Percentiles rank a stretch among this genome's conserved stretches.
Conservation (phyloP, 768 basidiomycete genomes). For the Hypsizygus marmoreus region DNA sequence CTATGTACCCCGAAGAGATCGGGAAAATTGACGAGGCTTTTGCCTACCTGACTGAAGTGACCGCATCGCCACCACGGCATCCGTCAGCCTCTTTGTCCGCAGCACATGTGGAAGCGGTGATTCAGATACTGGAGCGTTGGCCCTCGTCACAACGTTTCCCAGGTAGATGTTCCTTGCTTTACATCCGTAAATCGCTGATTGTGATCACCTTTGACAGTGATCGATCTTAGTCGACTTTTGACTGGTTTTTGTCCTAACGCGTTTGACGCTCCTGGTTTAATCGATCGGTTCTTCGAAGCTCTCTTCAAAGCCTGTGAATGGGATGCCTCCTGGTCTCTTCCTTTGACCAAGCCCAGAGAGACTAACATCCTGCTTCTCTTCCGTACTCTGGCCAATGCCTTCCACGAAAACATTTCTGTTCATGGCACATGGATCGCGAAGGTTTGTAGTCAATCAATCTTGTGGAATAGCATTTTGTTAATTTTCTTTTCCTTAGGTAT, state of each 20-base stretch:
- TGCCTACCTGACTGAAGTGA: slow-evolving; percentile 52
- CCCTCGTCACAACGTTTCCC: slow-evolving; percentile 74
- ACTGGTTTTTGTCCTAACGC: slow-evolving; percentile 62
- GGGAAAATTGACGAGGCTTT: slow-evolving; percentile 63
- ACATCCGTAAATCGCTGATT: background rate
- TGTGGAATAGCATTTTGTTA: background rate
- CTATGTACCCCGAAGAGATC: slow-evolving; percentile 69
- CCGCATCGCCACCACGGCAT: slow-evolving; percentile 35
- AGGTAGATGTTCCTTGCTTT: slow-evolving; percentile 35
- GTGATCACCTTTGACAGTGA: slow-evolving; percentile 46
- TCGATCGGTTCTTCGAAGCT: slow-evolving; percentile 56
- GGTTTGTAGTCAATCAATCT: slow-evolving; percentile 35
- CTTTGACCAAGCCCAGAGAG: slow-evolving; percentile 71
- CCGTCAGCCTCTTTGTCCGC: slow-evolving; percentile 37
- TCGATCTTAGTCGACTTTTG: slow-evolving; percentile 83
- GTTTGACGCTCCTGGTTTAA: slow-evolving; percentile 43
- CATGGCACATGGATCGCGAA: slow-evolving; percentile 54
- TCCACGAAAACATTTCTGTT: slow-evolving; percentile 54
- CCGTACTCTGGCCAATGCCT: slow-evolving; percentile 77
- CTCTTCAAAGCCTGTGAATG: slow-evolving; percentile 74
- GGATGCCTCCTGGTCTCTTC: slow-evolving; percentile 52
- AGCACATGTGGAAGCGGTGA: slow-evolving; percentile 62
- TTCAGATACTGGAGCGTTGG: slow-evolving; percentile 73
- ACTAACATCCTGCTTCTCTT: slow-evolving; percentile 83
- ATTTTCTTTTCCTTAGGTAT: slow-evolving; percentile 47